Conservation (phyloP, 306 rosid genomes). For the Trichosanthes truncata region DNA sequence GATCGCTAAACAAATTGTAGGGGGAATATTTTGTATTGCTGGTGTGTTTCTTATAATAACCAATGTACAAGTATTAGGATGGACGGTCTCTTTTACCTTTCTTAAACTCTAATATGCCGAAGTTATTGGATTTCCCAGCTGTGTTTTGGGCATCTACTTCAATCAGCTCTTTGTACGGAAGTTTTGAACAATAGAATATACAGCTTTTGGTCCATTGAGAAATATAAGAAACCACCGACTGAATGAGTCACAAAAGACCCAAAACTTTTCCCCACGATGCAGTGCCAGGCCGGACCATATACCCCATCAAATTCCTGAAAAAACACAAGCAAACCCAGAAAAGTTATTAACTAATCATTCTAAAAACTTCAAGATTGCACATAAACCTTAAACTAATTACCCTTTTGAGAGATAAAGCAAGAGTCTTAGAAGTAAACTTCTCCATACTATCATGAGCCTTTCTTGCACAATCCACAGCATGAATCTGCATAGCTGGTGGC, state of each 20-base stretch:
- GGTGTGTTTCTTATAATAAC: background rate
- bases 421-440: conserved; percentile 86
- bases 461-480: conserved; percentile 82
- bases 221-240: conserved; percentile 82
- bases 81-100: conserved; percentile 2
- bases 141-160: background rate
- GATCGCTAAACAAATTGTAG: background rate
- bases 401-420: conserved; percentile 82
- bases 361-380: background rate
- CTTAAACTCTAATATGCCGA: background rate
- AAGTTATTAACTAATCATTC: background rate
- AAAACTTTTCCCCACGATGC: conserved; percentile 91
- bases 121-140: conserved; percentile 11
- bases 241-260: conserved; percentile 98
- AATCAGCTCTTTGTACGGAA: conserved; percentile 29
- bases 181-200: conserved; percentile 88
- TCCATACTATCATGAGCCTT: conserved; percentile 73
- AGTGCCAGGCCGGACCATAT: conserved; percentile 99
- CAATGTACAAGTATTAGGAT: conserved; percentile 8
- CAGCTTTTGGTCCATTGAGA: conserved; percentile 84
- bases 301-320: conserved; percentile 93
- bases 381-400: conserved; percentile 20
- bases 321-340: conserved; percentile 15
- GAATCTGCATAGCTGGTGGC: conserved; percentile 99
- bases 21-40: background rate